These are phyloP conservation scores for Talaromyces nanjingensis DNA, from an alignment of 495 filamentous ascomycete genomes.

Conservation along the genomic window DNA sequence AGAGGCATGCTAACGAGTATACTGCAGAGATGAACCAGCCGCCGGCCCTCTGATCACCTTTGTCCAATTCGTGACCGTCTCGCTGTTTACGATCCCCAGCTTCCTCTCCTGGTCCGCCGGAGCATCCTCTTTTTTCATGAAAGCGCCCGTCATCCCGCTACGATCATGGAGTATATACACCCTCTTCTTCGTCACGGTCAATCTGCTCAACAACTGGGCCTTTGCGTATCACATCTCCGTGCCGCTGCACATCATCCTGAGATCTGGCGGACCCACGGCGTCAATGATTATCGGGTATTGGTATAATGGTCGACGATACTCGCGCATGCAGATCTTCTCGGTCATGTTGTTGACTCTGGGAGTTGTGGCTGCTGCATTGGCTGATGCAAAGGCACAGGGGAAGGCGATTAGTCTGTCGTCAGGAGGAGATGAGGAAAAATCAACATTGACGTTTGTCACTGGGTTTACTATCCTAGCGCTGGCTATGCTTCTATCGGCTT, in stretches of 20 bases:
- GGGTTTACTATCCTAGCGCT: constrained; percentile 80
- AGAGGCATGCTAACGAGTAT: constrained; percentile 17
- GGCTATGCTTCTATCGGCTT: constrained; percentile 83
- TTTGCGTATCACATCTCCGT: constrained; percentile 97
- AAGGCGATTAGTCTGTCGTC: constrained; percentile 18
- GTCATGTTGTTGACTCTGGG: constrained; percentile 79
- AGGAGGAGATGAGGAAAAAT: constrained; percentile 9
- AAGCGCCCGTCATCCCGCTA: constrained; percentile 73
- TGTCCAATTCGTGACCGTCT: constrained; percentile 83
- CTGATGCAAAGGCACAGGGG: constrained; percentile 79
- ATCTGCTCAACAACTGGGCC: constrained; percentile 93
- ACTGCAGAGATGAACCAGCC: constrained; percentile 27
- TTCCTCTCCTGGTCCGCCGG: constrained; percentile 66
- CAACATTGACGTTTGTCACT: constrained; percentile 46
- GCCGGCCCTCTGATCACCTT: constrained; percentile 83
- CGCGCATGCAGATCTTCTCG: constrained; percentile 65
- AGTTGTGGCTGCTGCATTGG: constrained; percentile 78
- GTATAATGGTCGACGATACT: constrained; percentile 75
- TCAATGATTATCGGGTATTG: constrained; percentile 82
- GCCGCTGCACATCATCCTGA: constrained; percentile 92
- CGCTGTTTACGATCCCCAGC: constrained; percentile 56
- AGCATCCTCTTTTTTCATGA: constrained; percentile 58
- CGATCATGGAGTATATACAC: constrained; percentile 83
- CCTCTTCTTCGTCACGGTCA: constrained; percentile 83
- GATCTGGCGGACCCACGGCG: constrained; percentile 89